Base-by-base conservation (phyloP, 2,329 filamentous ascomycete species). In the Colletotrichum limetticola region DNA sequence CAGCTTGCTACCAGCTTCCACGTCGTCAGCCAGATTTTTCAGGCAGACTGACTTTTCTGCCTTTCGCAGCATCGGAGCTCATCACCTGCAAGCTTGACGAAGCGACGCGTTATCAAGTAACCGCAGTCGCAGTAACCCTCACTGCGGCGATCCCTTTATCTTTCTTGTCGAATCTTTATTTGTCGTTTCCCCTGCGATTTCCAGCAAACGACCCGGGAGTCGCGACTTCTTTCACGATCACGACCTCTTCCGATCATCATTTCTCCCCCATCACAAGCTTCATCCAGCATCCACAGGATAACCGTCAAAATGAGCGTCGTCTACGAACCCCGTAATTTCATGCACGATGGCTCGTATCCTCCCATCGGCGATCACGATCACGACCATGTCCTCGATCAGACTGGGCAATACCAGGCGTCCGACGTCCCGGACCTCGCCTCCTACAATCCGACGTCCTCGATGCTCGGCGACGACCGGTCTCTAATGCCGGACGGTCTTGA, bases 261-360 rank as follows among this genome's bases (percentile, higher is more conserved):
- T 60, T n/a, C 22, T 26, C 67, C 63, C 28, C 59, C 56, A 30
- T 30, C 19, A 26, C 52, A 58, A 56, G 59, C 59, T 61, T 56
- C 68, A 9, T 78, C 77, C 62, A 80, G 76, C 62, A 37, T 59
- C 74, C 66, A 59, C 56, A 35, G 65, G 67, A 66, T 70, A 65
- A 30, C 65, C 28, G 37, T 55, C 78, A 83, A 77, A 61, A 88
- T 89, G 86, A 86, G 84, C 75, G 86, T 89, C 76, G 86, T 86
- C 53, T 89, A 86, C 77, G 87, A 89, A 75, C 80, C 85, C 28
- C 82, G 87, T 71, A 83, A 80, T 75, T 87, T 88, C 73, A 83
- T 88, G 52, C 83, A 87, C 67, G 85, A 87, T 65, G 86, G 84
- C 66, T 78, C 81, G 24, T 89, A 89, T 71, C 83, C 86, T 9